Conservation (phyloP, 129 eudicot species). For the Flaveria sonorensis region DNA sequence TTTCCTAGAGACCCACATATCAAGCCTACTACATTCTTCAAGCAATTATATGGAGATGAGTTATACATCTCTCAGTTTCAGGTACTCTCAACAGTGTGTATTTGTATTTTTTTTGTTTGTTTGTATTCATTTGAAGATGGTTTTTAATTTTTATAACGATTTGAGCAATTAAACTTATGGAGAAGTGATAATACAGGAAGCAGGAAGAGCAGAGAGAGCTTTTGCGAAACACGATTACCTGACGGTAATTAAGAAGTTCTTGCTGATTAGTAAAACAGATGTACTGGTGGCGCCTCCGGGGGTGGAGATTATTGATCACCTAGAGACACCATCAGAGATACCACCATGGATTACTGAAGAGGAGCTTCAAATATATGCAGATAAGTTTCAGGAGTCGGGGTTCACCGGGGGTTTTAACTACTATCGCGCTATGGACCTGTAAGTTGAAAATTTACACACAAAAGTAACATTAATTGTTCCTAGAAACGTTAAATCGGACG, state of each 20-base stretch:
- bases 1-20: conserved; percentile 42
- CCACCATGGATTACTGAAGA: conserved; percentile 42
- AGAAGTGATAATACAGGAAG: conserved; percentile 35
- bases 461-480: background rate
- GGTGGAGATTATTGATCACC: conserved; percentile 42
- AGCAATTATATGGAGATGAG: conserved; percentile 42
- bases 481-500: no score
- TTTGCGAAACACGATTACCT: conserved; percentile 52
- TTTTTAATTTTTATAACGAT: background rate
- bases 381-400: conserved; percentile 34
- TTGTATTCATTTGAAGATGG: background rate
- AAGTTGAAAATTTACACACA: background rate
- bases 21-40: conserved; percentile 36
- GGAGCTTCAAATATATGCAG: conserved; percentile 18
- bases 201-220: conserved; percentile 54
- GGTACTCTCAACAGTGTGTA: conserved; percentile 31
- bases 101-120: no score
- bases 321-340: conserved; percentile 28
- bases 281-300: conserved; percentile 48
- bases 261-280: conserved; percentile 31
- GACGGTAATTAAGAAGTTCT: conserved; percentile 55
- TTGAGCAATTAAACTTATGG: background rate
- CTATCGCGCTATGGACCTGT: conserved; percentile 38
- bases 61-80: conserved; percentile 48
- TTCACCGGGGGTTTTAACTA: conserved; percentile 34